phyloP scores from a whole-genome alignment of 225 moss, liverwort and hornwort species.

The Pleurozium schreberi region DNA sequence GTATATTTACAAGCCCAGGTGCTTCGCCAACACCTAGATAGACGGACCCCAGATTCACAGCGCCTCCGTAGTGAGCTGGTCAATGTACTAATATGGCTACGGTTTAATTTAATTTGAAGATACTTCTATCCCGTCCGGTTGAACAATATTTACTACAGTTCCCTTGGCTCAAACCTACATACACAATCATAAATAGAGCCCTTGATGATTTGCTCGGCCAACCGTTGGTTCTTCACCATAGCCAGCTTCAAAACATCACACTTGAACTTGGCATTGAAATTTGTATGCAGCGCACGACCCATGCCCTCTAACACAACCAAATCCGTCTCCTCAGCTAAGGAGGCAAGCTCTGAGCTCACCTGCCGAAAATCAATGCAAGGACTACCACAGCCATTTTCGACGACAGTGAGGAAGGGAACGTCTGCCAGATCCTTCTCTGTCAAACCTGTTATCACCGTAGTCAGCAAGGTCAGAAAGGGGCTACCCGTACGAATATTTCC shows the following conservation, averaged over 20 bases:
- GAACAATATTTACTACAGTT: neutral
- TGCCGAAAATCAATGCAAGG: constrained; percentile 97
- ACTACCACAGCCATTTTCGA: constrained; percentile 92
- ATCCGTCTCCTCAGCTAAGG: constrained; percentile 77
- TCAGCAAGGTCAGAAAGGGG: neutral
- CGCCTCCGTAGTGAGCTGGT: neutral
- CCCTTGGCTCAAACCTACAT: constrained; percentile 73
- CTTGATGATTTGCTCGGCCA: constrained; percentile 80
- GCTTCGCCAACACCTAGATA: neutral
- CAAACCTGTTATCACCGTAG: constrained; percentile 16
- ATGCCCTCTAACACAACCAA: constrained; percentile 91
- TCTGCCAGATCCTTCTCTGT: constrained; percentile 28
- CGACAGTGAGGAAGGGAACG: constrained; percentile 64
- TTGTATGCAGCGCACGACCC: constrained; percentile 94
- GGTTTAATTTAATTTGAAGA: neutral
- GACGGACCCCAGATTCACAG: neutral
- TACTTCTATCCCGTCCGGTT: neutral
- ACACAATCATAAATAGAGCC: constrained; percentile 90
- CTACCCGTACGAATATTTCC: neutral
- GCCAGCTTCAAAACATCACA: constrained; percentile 98
- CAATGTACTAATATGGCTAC: neutral
- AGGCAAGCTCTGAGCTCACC: constrained; percentile 94
- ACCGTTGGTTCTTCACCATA: constrained; percentile 92
- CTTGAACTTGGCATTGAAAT: constrained; percentile 78
- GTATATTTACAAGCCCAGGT: neutral